These are phyloP conservation scores for Dentipellis sp. DNA, from an alignment of 768 basidiomycete species.

Conservation along the genomic window DNA sequence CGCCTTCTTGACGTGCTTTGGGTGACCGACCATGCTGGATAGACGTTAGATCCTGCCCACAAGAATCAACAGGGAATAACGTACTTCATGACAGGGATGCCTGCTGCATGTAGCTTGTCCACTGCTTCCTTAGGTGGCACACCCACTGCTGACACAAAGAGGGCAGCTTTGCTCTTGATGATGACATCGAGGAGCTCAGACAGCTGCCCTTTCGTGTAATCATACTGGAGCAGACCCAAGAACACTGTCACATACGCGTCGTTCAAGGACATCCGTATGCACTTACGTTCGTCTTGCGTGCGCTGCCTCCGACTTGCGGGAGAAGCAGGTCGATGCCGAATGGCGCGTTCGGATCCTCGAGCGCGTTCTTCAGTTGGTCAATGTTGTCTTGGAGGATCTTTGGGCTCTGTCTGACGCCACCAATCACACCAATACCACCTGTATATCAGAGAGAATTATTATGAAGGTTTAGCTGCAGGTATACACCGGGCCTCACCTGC, in stretches of 20 bases:
- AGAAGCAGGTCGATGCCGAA: constrained; percentile 80
- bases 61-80: constrained; percentile 19
- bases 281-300: constrained; percentile 71
- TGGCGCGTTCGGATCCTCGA: constrained; percentile 68
- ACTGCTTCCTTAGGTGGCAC: constrained; percentile 80
- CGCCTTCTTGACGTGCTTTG: constrained; percentile 75
- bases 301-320: constrained; percentile 74
- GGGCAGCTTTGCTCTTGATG: constrained; percentile 57
- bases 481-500: constrained; percentile 37
- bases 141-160: constrained; percentile 81
- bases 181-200: constrained; percentile 72
- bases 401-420: constrained; percentile 68
- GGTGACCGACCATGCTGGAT: constrained; percentile 72
- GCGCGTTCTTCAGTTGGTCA: constrained; percentile 61
- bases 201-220: constrained; percentile 75
- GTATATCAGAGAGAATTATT: neutral
- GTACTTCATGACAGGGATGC: constrained; percentile 81
- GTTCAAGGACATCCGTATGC: neutral
- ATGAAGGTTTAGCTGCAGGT: neutral
- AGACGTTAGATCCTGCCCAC: neutral
- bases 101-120: constrained; percentile 70
- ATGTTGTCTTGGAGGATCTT: constrained; percentile 60
- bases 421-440: constrained; percentile 83
- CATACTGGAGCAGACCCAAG: constrained; percentile 28
- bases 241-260: neutral